These are phyloP conservation scores for Pharus latifolius DNA, from an alignment of 176 grass and related monocot species.

Conservation along the genomic window DNA sequence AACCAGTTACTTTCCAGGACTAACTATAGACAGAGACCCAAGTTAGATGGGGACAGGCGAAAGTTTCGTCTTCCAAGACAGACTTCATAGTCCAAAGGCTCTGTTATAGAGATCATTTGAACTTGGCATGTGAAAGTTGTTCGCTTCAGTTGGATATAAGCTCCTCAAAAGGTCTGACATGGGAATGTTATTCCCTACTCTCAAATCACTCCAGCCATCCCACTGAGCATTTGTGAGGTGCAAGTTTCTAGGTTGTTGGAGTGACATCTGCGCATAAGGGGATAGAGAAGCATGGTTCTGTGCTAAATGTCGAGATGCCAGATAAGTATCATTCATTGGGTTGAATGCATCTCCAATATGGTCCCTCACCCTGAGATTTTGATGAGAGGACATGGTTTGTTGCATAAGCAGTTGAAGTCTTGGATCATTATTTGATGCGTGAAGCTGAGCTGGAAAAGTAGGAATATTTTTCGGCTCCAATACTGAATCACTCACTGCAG, in stretches of 20 bases:
- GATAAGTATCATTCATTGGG: conserved; percentile 56
- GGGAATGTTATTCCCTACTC: conserved; percentile 32
- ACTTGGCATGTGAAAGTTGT: conserved; percentile 48
- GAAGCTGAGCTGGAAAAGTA: conserved; percentile 34
- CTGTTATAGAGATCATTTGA: conserved; percentile 62
- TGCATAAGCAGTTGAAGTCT: conserved; percentile 67
- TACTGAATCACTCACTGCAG: conserved; percentile 48
- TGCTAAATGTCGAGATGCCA: conserved; percentile 43
- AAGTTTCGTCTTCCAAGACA: conserved; percentile 3
- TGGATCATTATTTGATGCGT: conserved; percentile 55
- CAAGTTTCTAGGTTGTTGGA: conserved; percentile 48
- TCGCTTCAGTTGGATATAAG: conserved; percentile 48
- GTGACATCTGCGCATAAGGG: conserved; percentile 33
- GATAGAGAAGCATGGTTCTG: conserved; percentile 48
- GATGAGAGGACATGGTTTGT: conserved; percentile 50
- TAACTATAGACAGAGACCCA: conserved; percentile 3
- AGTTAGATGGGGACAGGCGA: conserved; percentile 9
- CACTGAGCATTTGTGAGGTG: conserved; percentile 51
- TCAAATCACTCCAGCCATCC: conserved; percentile 72
- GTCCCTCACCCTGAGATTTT: conserved; percentile 46
- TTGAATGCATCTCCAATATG: conserved; percentile 42
- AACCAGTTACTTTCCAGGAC: conserved; percentile 20
- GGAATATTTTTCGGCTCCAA: conserved; percentile 36
- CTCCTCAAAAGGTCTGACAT: conserved; percentile 48
- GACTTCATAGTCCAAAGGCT: conserved; percentile 68